Evolutionary conservation across 805 yeast species (phyloP), one percentile per base, ranked within the genome.

Genomic region (Wickerhamomyces chaumierensis): DNA sequence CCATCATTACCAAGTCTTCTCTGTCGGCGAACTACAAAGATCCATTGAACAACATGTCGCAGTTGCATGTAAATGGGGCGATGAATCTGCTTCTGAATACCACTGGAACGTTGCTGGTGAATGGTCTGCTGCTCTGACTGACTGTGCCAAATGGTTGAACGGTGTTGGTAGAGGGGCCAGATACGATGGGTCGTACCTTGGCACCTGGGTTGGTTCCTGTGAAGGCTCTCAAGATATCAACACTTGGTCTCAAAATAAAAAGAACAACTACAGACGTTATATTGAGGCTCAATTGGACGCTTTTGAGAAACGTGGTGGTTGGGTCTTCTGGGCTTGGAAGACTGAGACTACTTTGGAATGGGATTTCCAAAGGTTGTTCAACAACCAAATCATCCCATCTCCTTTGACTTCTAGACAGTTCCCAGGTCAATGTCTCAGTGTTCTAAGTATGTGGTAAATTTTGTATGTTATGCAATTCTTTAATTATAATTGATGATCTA

Each of bases 241-340:
- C 37, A 50, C 71, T 36, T 88, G 92, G 84, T 63, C 83, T 6
- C 66, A 63, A 9, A 69, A 71, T 31, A 70, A 72, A 52, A 74
- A 69, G 55, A 52, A 50, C 18, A 66, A 75, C 46, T 73, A 79
- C 35, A 77, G 95, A 58, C 69, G 64, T 49, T 86, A 68, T 56
- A 67, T 87, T 37, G 96, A 88, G 64, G 95, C 95, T 36, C 96
- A 88, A 68, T 64, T 88, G 53, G 95, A 88, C 56, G 85, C 95
- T 2, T 79, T 68, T 53, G 84, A 78, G 51, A 71, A 70, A 49
- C 69, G 75, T 42, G 71, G 68, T 28, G 97, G 97, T 25, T 88
- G 96, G 96, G 73, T 85, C 41, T 81, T 83, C 67, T 88, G 96
- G 96, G 75, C 81, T 58, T 87, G 85, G 81, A 88, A 87, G 68